Conservation (phyloP, 2,329 filamentous ascomycete genomes). For the Claviceps sp. region DNA sequence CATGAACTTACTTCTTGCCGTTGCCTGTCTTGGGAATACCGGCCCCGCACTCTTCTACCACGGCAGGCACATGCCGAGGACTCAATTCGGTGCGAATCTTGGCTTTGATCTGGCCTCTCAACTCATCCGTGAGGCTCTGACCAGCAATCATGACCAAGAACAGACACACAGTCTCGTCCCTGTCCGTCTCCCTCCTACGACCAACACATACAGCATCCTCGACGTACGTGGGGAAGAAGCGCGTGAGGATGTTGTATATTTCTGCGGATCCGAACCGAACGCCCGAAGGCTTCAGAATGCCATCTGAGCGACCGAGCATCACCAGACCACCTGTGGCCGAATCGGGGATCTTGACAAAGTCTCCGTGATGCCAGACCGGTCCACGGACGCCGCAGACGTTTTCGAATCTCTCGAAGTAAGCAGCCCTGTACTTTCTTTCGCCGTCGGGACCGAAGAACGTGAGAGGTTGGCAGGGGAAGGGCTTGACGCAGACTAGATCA, state of each 20-base stretch:
- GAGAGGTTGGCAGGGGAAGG: slow-evolving; percentile 85
- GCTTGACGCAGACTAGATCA: slow-evolving; percentile 72
- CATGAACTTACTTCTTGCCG: slow-evolving; percentile 71
- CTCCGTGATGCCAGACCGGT: slow-evolving; percentile 80
- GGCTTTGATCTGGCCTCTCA: slow-evolving; percentile 51
- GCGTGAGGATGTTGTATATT: slow-evolving; percentile 87
- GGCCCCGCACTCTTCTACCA: slow-evolving; percentile 63
- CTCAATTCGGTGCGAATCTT: slow-evolving; percentile 67
- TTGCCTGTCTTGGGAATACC: slow-evolving; percentile 89
- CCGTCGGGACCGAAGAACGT: slow-evolving; percentile 63
- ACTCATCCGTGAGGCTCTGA: slow-evolving; percentile 39
- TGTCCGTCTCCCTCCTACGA: slow-evolving; percentile 54
- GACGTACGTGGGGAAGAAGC: slow-evolving; percentile 65
- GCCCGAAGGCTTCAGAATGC: slow-evolving; percentile 82
- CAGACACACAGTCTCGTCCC: slow-evolving; percentile 75
- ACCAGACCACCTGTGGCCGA: slow-evolving; percentile 61
- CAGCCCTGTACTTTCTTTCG: slow-evolving; percentile 62
- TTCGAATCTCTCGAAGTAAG: slow-evolving; percentile 79
- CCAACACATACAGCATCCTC: slow-evolving; percentile 85
- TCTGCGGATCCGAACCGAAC: slow-evolving; percentile 89
- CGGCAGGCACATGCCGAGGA: slow-evolving; percentile 73
- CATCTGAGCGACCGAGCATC: slow-evolving; percentile 88
- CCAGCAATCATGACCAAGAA: slow-evolving; percentile 67
- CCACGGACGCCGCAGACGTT: slow-evolving; percentile 23
- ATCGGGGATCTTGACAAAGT: slow-evolving; percentile 63